phyloP scores from a whole-genome alignment of 1,139 yeast species.

The Yamadazyma diospyri region DNA sequence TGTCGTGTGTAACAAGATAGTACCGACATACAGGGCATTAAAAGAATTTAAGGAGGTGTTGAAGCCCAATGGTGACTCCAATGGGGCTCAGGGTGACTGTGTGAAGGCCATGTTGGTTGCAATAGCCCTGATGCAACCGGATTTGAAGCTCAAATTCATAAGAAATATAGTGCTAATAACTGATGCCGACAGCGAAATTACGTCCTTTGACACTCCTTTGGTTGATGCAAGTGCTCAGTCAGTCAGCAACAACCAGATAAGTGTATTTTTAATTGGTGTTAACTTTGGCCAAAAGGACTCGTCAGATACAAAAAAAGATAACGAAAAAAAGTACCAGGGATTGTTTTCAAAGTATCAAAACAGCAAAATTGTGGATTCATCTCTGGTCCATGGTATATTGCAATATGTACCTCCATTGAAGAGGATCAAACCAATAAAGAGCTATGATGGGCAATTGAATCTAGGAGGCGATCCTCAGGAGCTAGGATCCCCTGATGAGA shows the following conservation, averaged over 20 bases:
- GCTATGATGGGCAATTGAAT: constrained; percentile 35
- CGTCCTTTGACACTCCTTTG: constrained; percentile 14
- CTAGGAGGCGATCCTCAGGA: constrained; percentile 29
- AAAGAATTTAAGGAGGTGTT: constrained; percentile 13
- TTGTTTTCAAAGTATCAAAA: constrained; percentile 13
- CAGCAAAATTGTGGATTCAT: constrained; percentile 16
- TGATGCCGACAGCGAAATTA: constrained; percentile 22
- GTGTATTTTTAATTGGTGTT: constrained; percentile 26
- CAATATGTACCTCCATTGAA: constrained; percentile 25
- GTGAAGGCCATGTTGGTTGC: constrained; percentile 29
- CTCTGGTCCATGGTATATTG: constrained; percentile 14
- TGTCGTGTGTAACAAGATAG: constrained; percentile 20
- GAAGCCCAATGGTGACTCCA: constrained; percentile 8
- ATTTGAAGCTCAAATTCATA: constrained; percentile 26
- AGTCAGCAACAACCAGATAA: constrained; percentile 20
- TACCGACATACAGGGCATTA: constrained; percentile 22
- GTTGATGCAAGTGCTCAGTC: constrained; percentile 17
- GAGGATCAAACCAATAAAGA: constrained; percentile 33
- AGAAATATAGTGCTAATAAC: constrained; percentile 48
- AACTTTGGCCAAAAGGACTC: constrained; percentile 17
- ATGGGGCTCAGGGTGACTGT: constrained; percentile 19
- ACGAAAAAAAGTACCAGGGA: constrained; percentile 16
- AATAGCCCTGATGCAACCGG: constrained; percentile 26
- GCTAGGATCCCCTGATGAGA: constrained; percentile 11
- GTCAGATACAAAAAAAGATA: constrained; percentile 8